Percentiles rank a stretch among this genome's conserved stretches.
phyloP scores from a whole-genome alignment of 148 eudicot genomes.

The Rhododendron mucronatum region DNA sequence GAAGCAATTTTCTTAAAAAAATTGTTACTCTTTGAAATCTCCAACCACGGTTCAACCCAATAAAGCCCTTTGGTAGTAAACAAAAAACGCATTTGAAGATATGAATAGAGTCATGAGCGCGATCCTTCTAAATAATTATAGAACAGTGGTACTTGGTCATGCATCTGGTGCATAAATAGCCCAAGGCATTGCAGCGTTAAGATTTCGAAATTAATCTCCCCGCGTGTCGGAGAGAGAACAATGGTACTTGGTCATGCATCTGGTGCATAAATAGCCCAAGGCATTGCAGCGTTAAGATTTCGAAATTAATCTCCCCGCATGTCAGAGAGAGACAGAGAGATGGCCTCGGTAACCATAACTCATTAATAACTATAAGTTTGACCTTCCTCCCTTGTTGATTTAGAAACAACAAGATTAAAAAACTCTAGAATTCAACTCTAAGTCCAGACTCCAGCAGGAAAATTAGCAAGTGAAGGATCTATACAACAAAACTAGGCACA shows the following conservation, averaged over 20 bases:
- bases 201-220: not conserved
- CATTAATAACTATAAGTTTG: not conserved
- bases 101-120: not conserved
- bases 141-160: not conserved
- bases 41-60: not conserved
- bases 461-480: not conserved
- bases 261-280: not conserved
- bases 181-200: not conserved
- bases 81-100: not conserved
- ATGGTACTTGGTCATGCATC: not conserved
- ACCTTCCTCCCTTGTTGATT: not conserved
- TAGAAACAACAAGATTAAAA: not conserved
- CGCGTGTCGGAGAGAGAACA: not conserved
- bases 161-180: not conserved
- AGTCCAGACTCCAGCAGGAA: not conserved
- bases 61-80: not conserved
- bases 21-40: not conserved
- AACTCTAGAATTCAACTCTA: not conserved
- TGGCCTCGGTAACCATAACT: not conserved
- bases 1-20: not conserved
- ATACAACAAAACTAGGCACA: not conserved
- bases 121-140: not conserved
- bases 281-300: not conserved
- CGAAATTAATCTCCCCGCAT: not conserved
- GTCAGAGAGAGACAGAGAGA: not conserved